Base-by-base conservation (phyloP, 192 early-diverging fungal genomes). In the Spizellomyces sp. region DNA sequence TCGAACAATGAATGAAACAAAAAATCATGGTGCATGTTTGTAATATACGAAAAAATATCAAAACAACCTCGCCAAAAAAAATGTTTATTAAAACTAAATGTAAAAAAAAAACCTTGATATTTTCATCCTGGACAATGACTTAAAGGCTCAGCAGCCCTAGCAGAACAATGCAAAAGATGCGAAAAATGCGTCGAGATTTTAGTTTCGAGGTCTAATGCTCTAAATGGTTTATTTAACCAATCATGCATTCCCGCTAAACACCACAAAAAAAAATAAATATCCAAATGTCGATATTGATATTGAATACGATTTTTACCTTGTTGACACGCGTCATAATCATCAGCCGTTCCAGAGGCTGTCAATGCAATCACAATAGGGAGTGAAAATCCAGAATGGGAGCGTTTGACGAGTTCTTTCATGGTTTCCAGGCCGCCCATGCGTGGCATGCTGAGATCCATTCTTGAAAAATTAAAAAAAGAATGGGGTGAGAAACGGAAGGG, bases 141-240 rank as follows among this genome's bases (percentile, higher is more conserved):
- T n/a, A n/a, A n/a, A n/a, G 27, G 27, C 3, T 36, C 27, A 36
- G 27, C 27, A 36, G 27, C 27, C 27, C 3, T 36, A 3, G 27
- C 27, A 36, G 27, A 36, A 36, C 1, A 36, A 36, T 36, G 27
- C 27, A 36, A 36, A 36, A 36, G 63, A 69, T 77, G 58, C 57
- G 77, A 59, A 79, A 83, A 75, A 58, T 74, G 64, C 21, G 27
- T 22, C 7, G 56, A 17, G 15, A 74, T 74, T 17, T 66, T 67
- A 10, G 14, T 56, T 27, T 67, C 54, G 43, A 74, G 15, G 27
- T 74, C 71, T 8, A 41, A 5, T 0, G 42, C 45, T 9, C 46
- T 42, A 45, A 66, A 74, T 14, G 71, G 71, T 45, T 74, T 74
- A 43, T 66, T 67, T n/a, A 74, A 54, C 64, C 63, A 74, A 57